Percentiles rank a stretch among this genome's conserved stretches.
Conservation (phyloP, 1,284 basidiomycete genomes). For the Dichomitus squalens region DNA sequence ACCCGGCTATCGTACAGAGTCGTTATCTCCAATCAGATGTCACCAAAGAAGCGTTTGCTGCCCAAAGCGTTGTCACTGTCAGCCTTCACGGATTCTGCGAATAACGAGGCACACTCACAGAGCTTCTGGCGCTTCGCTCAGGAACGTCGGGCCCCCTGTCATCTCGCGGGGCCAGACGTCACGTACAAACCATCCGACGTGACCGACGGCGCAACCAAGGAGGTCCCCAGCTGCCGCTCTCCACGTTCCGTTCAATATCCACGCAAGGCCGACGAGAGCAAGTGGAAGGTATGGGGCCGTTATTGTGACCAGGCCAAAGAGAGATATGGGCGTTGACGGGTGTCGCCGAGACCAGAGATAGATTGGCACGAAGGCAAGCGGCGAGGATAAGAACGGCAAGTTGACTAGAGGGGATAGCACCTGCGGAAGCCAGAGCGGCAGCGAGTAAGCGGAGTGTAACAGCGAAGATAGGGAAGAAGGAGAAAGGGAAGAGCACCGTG, state of each 20-base stretch:
- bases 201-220: conserved; percentile 88
- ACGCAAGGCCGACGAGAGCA: conserved; percentile 87
- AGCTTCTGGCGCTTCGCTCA: conserved; percentile 77
- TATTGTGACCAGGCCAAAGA: conserved; percentile 94
- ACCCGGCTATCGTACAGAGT: neutral
- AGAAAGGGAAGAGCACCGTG: neutral
- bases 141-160: conserved; percentile 71
- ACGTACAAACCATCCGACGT: conserved; percentile 90
- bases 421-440: conserved; percentile 43
- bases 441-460: no score
- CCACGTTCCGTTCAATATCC: conserved; percentile 89
- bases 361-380: conserved; percentile 91
- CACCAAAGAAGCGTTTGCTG: conserved; percentile 71
- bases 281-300: conserved; percentile 95
- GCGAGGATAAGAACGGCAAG: conserved; percentile 87
- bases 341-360: conserved; percentile 97
- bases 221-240: conserved; percentile 84
- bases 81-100: neutral
- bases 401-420: conserved; percentile 84
- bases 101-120: conserved; percentile 61
- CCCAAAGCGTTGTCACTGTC: conserved; percentile 2
- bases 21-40: conserved; percentile 35
- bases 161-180: conserved; percentile 96
- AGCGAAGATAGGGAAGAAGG: conserved; percentile 1
- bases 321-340: conserved; percentile 90